Evolutionary conservation across 768 basidiomycete species (phyloP).

Genomic region (Lactifluus piperatus): DNA sequence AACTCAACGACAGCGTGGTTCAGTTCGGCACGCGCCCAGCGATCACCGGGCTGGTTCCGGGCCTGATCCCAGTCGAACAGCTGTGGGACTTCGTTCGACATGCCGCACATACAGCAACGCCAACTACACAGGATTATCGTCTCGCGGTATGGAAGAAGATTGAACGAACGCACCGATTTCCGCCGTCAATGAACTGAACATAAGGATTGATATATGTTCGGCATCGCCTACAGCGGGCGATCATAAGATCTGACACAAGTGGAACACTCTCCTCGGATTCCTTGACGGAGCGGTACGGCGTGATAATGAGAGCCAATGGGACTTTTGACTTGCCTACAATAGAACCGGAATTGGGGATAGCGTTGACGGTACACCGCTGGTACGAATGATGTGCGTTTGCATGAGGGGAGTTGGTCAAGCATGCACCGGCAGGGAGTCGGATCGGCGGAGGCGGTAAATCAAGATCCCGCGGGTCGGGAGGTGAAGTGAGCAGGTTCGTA

Average conservation of each 20-base stretch:
- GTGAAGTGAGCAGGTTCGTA: conserved; percentile 85
- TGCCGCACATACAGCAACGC: conserved; percentile 99
- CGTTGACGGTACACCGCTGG: conserved; percentile 62
- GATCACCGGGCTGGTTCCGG: conserved; percentile 87
- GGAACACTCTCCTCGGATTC: conserved; percentile 39
- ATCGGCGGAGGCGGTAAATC: conserved; percentile 81
- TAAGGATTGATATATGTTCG: conserved; percentile 51
- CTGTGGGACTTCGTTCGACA: conserved; percentile 97
- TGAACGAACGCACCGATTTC: conserved; percentile 56
- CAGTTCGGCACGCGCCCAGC: conserved; percentile 90
- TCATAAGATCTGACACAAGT: conserved; percentile 42
- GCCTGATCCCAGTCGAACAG: conserved; percentile 97
- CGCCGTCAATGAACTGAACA: conserved; percentile 77
- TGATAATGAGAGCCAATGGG: conserved; percentile 41
- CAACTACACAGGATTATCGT: conserved; percentile 42
- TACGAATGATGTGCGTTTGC: conserved; percentile 89
- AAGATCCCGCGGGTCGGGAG: conserved; percentile 85
- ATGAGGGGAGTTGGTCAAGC: conserved; percentile 63
- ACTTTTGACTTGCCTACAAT: conserved; percentile 36
- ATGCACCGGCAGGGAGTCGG: conserved; percentile 76
- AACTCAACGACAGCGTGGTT: conserved; percentile 94
- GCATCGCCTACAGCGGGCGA: conserved; percentile 46
- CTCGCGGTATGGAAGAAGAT: neutral
- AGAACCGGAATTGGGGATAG: conserved; percentile 18
- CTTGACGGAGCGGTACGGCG: conserved; percentile 43